Percentiles rank a stretch among this genome's conserved stretches.
phyloP scores from a whole-genome alignment of 805 yeast species.

The Metschnikowia borealis region DNA sequence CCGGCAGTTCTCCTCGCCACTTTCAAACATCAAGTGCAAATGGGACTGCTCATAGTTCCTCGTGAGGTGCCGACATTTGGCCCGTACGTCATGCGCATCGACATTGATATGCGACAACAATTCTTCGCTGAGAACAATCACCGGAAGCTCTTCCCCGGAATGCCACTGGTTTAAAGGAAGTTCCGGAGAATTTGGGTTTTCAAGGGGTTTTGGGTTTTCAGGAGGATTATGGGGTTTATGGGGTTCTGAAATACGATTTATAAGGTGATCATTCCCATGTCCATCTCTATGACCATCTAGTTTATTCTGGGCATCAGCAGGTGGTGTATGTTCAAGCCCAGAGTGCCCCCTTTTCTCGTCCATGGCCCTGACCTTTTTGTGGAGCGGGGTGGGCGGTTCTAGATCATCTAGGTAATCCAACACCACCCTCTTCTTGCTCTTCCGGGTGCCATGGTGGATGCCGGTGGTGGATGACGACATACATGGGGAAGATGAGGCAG shows the following conservation, averaged over 20 bases:
- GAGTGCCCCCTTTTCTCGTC: background rate
- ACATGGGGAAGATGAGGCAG: background rate
- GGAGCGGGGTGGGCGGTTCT: background rate
- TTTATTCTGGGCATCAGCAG: too few species aligned
- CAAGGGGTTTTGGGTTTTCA: too few species aligned
- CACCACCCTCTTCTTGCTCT: background rate
- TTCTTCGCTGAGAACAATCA: constrained; percentile 8
- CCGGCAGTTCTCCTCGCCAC: constrained; percentile 8
- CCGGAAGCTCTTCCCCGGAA: constrained; percentile 8
- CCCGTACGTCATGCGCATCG: constrained; percentile 1
- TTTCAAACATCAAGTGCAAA: constrained; percentile 10
- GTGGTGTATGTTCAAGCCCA: too few species aligned
- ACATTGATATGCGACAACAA: constrained; percentile 4
- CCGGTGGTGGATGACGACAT: constrained; percentile 1
- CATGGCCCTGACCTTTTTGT: constrained; percentile 2
- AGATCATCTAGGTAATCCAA: constrained; percentile 1
- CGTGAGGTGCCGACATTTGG: constrained; percentile 1
- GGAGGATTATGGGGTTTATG: too few species aligned
- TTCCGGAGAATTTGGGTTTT: too few species aligned
- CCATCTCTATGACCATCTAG: too few species aligned
- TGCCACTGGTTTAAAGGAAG: too few species aligned
- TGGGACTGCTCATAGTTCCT: constrained; percentile 8
- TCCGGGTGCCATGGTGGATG: background rate
- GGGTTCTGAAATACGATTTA: too few species aligned
- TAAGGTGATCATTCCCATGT: too few species aligned